These are phyloP conservation scores for Blepharisma stoltei DNA, from an alignment of 73 alveolate species.

Conservation along the genomic window DNA sequence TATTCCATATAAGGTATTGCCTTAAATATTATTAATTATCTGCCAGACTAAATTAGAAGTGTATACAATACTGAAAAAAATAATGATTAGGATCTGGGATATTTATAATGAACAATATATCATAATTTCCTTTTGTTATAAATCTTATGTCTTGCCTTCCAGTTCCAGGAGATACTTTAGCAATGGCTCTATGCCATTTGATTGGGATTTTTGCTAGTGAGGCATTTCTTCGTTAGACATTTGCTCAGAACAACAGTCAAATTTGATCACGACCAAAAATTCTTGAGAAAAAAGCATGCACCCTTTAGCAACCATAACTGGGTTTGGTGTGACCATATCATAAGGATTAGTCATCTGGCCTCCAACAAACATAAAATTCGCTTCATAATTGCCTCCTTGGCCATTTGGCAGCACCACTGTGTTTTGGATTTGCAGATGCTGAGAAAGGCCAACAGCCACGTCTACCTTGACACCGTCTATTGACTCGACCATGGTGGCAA, in stretches of 20 bases:
- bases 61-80: no score
- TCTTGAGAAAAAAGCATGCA: no score
- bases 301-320: neutral
- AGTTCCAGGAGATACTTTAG: neutral
- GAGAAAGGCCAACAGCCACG: conserved; percentile 12
- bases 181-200: no score
- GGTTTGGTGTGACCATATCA: conserved; percentile 13
- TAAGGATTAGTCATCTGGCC: conserved; percentile 28
- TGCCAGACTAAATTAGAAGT: no score
- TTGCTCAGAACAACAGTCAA: no score
- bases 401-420: conserved; percentile 27
- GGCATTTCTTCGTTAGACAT: no score
- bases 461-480: conserved; percentile 31
- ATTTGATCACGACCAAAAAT: no score
- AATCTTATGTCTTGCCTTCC: conserved; percentile 29
- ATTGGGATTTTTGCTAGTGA: no score
- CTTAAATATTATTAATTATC: no score
- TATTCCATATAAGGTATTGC: no score
- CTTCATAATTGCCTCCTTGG: conserved; percentile 11
- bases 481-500: conserved; percentile 26
- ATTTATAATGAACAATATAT: no score
- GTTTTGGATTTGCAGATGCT: conserved; percentile 9
- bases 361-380: conserved; percentile 17
- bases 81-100: no score
- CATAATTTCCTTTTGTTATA: neutral